These are phyloP conservation scores for Rosa rugosa DNA, from an alignment of 306 rosid species.

Conservation along the genomic window DNA sequence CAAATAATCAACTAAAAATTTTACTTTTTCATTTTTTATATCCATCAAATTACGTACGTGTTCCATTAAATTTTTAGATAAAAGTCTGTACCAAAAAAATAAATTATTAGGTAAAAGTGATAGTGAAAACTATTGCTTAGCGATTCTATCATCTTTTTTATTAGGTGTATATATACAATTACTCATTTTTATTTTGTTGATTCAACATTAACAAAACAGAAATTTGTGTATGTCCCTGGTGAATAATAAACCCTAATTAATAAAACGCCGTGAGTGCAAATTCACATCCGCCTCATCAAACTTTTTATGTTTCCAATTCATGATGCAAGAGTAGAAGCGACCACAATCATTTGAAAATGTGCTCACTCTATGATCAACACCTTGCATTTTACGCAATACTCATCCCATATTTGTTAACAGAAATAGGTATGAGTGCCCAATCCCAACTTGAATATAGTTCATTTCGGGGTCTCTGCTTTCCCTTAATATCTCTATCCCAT, in stretches of 20 bases:
- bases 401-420: background rate
- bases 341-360: slow-evolving; percentile 14
- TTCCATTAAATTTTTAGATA: too few species aligned
- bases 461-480: slow-evolving; percentile 18
- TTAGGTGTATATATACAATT: too few species aligned
- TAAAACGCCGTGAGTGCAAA: background rate
- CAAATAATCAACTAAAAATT: too few species aligned
- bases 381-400: slow-evolving; percentile 13
- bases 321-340: background rate
- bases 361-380: slow-evolving; percentile 3
- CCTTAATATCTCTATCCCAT: slow-evolving; percentile 9
- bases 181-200: too few species aligned
- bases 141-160: too few species aligned
- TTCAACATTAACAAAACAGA: too few species aligned
- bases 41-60: too few species aligned
- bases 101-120: too few species aligned
- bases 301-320: background rate
- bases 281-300: too few species aligned
- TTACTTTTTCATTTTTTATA: too few species aligned
- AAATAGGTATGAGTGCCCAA: slow-evolving; percentile 2
- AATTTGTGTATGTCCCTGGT: background rate
- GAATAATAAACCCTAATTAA: background rate
- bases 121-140: too few species aligned
- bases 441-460: slow-evolving; percentile 8
- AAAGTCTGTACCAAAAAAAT: too few species aligned